phyloP scores from a whole-genome alignment of 1,139 yeast genomes.

The Kodamaea alishanica region DNA sequence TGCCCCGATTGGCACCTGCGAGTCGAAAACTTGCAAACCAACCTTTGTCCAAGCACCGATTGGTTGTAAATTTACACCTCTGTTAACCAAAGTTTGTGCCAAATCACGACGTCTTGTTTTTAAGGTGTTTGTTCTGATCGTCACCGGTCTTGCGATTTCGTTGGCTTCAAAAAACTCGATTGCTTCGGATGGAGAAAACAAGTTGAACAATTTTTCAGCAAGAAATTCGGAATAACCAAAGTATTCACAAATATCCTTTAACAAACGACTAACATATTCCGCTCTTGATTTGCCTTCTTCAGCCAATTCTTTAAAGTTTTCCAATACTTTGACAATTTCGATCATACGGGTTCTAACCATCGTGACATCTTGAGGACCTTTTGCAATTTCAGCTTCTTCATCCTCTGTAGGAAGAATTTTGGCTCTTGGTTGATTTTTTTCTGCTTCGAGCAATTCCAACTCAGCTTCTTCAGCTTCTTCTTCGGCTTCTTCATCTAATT shows the following conservation, averaged over 20 bases:
- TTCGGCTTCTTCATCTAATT: constrained; percentile 68
- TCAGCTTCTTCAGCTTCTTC: constrained; percentile 77
- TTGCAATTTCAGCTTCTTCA: constrained; percentile 50
- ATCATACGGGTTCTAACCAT: constrained; percentile 89
- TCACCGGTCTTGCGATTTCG: constrained; percentile 93
- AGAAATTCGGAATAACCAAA: constrained; percentile 95
- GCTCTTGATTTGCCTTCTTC: constrained; percentile 85
- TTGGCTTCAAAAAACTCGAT: constrained; percentile 98
- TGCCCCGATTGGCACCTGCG: constrained; percentile 98
- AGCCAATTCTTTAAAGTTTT: constrained; percentile 78
- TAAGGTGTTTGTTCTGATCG: constrained; percentile 93
- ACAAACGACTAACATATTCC: constrained; percentile 72
- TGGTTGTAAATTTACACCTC: constrained; percentile 97
- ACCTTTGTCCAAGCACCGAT: constrained; percentile 98
- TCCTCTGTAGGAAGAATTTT: constrained; percentile 59
- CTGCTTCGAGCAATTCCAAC: constrained; percentile 61
- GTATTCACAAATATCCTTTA: constrained; percentile 85
- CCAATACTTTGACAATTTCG: constrained; percentile 93
- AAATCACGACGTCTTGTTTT: constrained; percentile 93
- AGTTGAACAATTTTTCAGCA: constrained; percentile 87
- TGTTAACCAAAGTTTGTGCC: constrained; percentile 90
- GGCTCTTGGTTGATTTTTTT: constrained; percentile 66
- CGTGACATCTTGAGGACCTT: constrained; percentile 69
- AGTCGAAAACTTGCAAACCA: constrained; percentile 93
- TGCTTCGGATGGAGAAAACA: constrained; percentile 94